Percentiles rank a stretch among this genome's conserved stretches.
phyloP scores from a whole-genome alignment of 805 yeast genomes.

The Kazachstania psychrophila region DNA sequence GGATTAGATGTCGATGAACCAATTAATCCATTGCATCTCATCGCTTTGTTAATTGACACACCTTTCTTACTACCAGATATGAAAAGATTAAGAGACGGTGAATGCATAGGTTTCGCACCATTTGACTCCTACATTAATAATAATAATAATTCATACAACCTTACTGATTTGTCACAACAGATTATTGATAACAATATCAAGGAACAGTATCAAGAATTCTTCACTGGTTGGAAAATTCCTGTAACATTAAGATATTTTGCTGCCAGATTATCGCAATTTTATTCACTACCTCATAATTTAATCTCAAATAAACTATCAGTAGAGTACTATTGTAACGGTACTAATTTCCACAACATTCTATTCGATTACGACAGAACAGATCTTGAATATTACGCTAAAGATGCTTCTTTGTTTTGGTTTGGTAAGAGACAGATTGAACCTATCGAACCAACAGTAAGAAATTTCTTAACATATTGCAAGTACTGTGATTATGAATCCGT shows the following conservation, averaged over 20 bases:
- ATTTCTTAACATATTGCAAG: conserved; percentile 38
- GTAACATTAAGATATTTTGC: conserved; percentile 51
- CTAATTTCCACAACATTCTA: conserved; percentile 34
- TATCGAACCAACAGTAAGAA: conserved; percentile 29
- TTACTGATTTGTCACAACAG: neutral
- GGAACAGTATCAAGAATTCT: conserved; percentile 25
- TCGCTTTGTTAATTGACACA: conserved; percentile 33
- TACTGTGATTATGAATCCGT: conserved; percentile 43
- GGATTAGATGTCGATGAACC: conserved; percentile 41
- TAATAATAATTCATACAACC: conserved; percentile 1
- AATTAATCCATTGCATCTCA: conserved; percentile 34
- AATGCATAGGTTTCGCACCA: conserved; percentile 32
- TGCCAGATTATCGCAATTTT: conserved; percentile 42
- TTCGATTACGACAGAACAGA: conserved; percentile 32
- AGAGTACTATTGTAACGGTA: conserved; percentile 43
- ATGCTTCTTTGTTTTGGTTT: conserved; percentile 45
- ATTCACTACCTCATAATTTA: conserved; percentile 20
- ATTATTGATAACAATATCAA: neutral
- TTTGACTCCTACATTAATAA: conserved; percentile 27
- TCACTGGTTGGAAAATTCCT: conserved; percentile 42
- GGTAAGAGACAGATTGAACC: conserved; percentile 45
- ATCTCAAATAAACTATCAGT: conserved; percentile 34
- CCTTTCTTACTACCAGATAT: conserved; percentile 38
- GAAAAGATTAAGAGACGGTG: conserved; percentile 38
- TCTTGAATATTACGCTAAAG: conserved; percentile 25